phyloP scores from a whole-genome alignment of 106 monocot species.

The Phalaenopsis equestris region DNA sequence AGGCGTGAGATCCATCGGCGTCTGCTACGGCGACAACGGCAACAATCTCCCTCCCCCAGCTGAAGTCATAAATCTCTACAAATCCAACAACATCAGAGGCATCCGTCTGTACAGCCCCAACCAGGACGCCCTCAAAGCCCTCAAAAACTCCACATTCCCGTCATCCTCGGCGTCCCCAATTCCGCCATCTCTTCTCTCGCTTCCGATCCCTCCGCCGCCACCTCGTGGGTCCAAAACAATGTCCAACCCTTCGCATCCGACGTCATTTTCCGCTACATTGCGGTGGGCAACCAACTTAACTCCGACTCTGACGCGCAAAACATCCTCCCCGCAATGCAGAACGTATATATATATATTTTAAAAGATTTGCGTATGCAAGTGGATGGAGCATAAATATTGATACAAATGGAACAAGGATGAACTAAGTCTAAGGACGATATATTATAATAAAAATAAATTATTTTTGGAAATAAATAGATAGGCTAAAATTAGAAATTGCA shows the following conservation, averaged over 20 bases:
- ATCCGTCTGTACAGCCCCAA: slow-evolving; percentile 44
- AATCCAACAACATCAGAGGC: slow-evolving; percentile 21
- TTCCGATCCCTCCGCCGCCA: slow-evolving; percentile 10
- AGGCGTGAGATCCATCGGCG: slow-evolving; percentile 21
- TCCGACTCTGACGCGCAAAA: background rate
- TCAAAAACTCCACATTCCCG: slow-evolving; percentile 28
- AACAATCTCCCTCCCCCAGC: slow-evolving; percentile 37
- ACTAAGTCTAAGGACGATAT: too few species aligned
- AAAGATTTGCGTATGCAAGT: too few species aligned
- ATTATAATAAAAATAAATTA: too few species aligned
- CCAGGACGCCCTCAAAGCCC: slow-evolving; percentile 20
- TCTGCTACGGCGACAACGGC: slow-evolving; percentile 37
- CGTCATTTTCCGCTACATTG: slow-evolving; percentile 8
- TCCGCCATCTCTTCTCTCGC: slow-evolving; percentile 20
- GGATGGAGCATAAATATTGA: too few species aligned
- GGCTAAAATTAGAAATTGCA: too few species aligned
- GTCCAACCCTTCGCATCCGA: background rate
- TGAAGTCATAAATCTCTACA: slow-evolving; percentile 29
- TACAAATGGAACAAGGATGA: too few species aligned
- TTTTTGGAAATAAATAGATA: too few species aligned
- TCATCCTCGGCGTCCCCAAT: slow-evolving; percentile 31
- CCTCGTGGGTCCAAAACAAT: slow-evolving; percentile 30
- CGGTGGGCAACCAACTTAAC: slow-evolving; percentile 10
- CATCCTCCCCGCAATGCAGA: slow-evolving; percentile 15
- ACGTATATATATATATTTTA: background rate